These are phyloP conservation scores for Globisporangium echinulatum DNA, from an alignment of 352 stramenopile species.

Conservation along the genomic window DNA sequence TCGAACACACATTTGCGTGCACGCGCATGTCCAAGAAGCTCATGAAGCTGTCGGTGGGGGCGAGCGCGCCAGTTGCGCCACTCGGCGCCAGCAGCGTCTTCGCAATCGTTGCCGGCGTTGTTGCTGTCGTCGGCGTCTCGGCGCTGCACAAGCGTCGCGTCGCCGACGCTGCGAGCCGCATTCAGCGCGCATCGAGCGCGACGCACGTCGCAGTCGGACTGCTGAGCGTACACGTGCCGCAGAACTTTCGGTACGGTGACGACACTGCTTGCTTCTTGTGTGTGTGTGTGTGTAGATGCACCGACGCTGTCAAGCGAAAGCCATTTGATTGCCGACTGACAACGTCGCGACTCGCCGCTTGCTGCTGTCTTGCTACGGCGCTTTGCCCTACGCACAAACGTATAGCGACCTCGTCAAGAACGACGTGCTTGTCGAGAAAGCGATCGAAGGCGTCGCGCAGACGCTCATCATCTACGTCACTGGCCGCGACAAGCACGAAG, in stretches of 20 bases:
- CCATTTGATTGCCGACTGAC: no score
- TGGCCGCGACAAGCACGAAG: constrained; percentile 44
- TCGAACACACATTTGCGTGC: no score
- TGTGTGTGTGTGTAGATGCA: not conserved
- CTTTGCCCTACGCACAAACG: not conserved
- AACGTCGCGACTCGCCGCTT: not conserved
- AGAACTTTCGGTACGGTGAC: constrained; percentile 36
- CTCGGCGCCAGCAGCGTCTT: constrained; percentile 26
- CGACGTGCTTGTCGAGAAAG: constrained; percentile 70
- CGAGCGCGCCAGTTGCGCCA: constrained; percentile 20
- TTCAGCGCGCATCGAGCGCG: not conserved
- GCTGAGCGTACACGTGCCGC: constrained; percentile 44
- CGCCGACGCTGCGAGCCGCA: not conserved
- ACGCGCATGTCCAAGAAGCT: constrained; percentile 34
- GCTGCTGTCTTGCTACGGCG: not conserved
- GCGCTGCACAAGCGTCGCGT: constrained; percentile 32
- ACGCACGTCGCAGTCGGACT: constrained; percentile 35
- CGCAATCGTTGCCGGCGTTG: constrained; percentile 36
- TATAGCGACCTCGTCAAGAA: constrained; percentile 51
- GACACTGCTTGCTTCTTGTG: no score
- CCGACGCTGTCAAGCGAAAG: not conserved
- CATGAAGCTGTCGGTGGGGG: constrained; percentile 29
- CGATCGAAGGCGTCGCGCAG: constrained; percentile 32
- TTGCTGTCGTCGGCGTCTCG: constrained; percentile 34
- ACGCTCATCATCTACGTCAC: constrained; percentile 60